These are phyloP conservation scores for Exserohilum turcica DNA, from an alignment of 2,329 filamentous ascomycete species.

Conservation along the genomic window DNA sequence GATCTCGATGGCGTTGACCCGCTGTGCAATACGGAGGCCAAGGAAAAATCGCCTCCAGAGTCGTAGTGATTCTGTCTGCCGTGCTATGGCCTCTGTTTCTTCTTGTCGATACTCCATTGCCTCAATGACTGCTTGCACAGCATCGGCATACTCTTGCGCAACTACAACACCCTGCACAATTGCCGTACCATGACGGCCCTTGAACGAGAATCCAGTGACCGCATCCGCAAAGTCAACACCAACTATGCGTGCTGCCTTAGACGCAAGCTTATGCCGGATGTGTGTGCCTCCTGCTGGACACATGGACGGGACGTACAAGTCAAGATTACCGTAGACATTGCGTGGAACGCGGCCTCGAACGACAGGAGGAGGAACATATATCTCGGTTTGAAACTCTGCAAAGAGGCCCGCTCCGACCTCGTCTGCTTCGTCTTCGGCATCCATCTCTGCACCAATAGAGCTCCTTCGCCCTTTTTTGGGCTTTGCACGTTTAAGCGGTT, in stretches of 20 bases:
- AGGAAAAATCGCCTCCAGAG: slow-evolving; percentile 65
- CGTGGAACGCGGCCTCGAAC: slow-evolving; percentile 70
- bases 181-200: slow-evolving; percentile 82
- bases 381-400: slow-evolving; percentile 65
- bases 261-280: slow-evolving; percentile 62
- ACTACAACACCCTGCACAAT: slow-evolving; percentile 79
- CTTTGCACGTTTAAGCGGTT: slow-evolving; percentile 74
- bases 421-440: slow-evolving; percentile 44
- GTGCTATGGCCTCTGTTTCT: slow-evolving; percentile 64
- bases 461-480: slow-evolving; percentile 37
- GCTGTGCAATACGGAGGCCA: slow-evolving; percentile 71
- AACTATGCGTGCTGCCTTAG: slow-evolving; percentile 73
- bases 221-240: slow-evolving; percentile 88
- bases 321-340: slow-evolving; percentile 67
- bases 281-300: slow-evolving; percentile 65
- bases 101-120: slow-evolving; percentile 70
- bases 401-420: slow-evolving; percentile 61
- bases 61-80: slow-evolving; percentile 56
- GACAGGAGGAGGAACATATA: slow-evolving; percentile 78
- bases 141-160: slow-evolving; percentile 72
- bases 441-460: slow-evolving; percentile 37
- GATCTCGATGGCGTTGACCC: slow-evolving; percentile 64
- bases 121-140: slow-evolving; percentile 69
- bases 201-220: slow-evolving; percentile 87
- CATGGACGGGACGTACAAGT: slow-evolving; percentile 68